A percentile compares a stretch with the other conserved stretches of the same genome.
Evolutionary conservation across 2,329 filamentous ascomycete genomes (phyloP).

Genomic region (Myriosclerotinia curreyana): DNA sequence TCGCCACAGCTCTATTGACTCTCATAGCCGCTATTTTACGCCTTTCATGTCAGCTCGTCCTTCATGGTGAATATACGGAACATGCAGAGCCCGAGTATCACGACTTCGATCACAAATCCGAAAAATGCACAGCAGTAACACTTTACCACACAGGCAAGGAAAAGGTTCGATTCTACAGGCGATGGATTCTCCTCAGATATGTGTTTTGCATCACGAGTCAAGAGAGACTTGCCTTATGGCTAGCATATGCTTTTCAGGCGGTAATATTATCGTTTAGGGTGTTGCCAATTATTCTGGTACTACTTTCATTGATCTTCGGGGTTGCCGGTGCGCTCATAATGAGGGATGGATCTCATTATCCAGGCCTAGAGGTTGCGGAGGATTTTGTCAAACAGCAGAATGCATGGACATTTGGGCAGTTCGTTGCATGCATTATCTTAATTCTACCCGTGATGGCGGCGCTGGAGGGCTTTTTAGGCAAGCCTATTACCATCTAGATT

Average conservation of each 20-base stretch:
- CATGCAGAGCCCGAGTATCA: not conserved
- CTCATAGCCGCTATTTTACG: constrained; percentile 2
- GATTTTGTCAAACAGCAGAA: constrained; percentile 12
- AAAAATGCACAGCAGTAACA: not conserved
- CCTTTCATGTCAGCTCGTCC: constrained; percentile 5
- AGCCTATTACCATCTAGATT: not conserved
- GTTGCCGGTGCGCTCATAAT: not conserved
- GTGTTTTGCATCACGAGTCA: not conserved
- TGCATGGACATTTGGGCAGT: constrained; percentile 17
- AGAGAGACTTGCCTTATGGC: not conserved
- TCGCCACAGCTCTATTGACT: constrained; percentile 6
- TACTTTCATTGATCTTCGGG: not conserved
- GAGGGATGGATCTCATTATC: not conserved
- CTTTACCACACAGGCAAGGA: not conserved
- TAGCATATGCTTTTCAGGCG: constrained; percentile 8
- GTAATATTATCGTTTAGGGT: constrained; percentile 4
- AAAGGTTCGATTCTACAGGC: not conserved
- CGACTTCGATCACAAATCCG: not conserved
- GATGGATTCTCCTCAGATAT: not conserved
- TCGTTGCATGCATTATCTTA: constrained; percentile 11
- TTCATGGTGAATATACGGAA: not conserved
- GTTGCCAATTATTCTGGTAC: not conserved
- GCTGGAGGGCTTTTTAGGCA: constrained; percentile 10
- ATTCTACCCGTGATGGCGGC: constrained; percentile 5
- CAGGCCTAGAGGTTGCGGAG: constrained; percentile 1